Conservation (phyloP, 2,329 filamentous ascomycete species). For the Elsinoe batatas region DNA sequence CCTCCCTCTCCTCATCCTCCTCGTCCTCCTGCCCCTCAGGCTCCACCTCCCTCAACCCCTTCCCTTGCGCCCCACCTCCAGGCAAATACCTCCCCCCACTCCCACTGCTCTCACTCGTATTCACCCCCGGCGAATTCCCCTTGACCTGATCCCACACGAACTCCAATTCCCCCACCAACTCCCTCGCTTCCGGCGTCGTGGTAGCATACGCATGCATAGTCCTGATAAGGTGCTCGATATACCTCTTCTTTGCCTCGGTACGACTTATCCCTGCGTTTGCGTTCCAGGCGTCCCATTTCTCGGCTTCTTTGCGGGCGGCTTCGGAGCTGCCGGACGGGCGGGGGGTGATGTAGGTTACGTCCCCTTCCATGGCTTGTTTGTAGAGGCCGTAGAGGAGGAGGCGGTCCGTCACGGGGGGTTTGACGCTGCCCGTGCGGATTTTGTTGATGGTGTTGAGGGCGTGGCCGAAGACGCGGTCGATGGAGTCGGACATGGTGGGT, state of each 20-base stretch:
- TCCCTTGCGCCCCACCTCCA: not conserved
- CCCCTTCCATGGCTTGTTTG: conserved; percentile 98
- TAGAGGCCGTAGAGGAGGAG: conserved; percentile 94
- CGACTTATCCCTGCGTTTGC: conserved; percentile 70
- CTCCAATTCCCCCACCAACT: conserved; percentile 88
- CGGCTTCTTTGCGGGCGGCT: conserved; percentile 27
- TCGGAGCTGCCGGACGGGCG: conserved; percentile 45
- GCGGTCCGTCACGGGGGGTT: conserved; percentile 75
- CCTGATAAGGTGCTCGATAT: conserved; percentile 87
- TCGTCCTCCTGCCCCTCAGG: conserved; percentile 26
- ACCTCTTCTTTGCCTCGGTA: conserved; percentile 87
- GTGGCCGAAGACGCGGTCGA: conserved; percentile 93
- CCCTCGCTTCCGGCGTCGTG: conserved; percentile 70
- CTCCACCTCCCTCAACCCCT: conserved; percentile 65
- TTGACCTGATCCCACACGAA: conserved; percentile 99
- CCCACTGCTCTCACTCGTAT: conserved; percentile 17
- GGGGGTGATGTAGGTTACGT: conserved; percentile 90
- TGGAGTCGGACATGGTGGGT: conserved; percentile 8
- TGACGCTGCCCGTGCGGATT: conserved; percentile 84
- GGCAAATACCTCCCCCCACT: conserved; percentile 7
- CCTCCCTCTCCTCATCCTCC: conserved; percentile 32
- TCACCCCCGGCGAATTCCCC: conserved; percentile 41
- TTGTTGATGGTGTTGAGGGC: conserved; percentile 98
- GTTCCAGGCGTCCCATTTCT: conserved; percentile 78
- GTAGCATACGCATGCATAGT: conserved; percentile 95